phyloP scores from a whole-genome alignment of 495 filamentous ascomycete genomes.

The Viridothelium virens region DNA sequence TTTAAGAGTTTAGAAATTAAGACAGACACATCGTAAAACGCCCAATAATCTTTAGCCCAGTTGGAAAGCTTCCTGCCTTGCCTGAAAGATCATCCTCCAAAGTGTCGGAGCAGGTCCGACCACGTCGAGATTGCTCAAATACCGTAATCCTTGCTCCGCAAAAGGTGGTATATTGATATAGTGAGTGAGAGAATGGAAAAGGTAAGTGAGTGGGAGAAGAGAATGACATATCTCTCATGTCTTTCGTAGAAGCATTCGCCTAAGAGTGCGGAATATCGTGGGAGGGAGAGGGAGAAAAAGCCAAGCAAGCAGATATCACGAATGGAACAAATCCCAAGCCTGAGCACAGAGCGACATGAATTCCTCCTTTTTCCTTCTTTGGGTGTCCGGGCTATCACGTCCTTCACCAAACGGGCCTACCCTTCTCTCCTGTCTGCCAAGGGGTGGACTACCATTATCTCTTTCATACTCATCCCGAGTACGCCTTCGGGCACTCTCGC shows the following conservation, averaged over 20 bases:
- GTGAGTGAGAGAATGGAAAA: background rate
- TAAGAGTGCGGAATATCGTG: background rate
- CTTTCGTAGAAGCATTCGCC: background rate
- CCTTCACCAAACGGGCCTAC: slow-evolving; percentile 68
- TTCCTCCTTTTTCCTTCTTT: slow-evolving; percentile 85
- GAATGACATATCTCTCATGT: background rate
- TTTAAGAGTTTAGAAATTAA: slow-evolving; percentile 8
- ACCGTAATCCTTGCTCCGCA: background rate
- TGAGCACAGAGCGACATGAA: slow-evolving; percentile 78
- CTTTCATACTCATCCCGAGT: slow-evolving; percentile 83
- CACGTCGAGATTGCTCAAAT: background rate
- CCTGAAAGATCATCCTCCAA: background rate
- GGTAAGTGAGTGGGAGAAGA: background rate
- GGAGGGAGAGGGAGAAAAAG: background rate
- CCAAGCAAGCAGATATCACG: slow-evolving; percentile 38
- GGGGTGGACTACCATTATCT: slow-evolving; percentile 65
- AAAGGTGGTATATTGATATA: slow-evolving; percentile 7
- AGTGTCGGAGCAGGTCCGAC: background rate
- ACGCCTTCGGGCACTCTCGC: slow-evolving; percentile 36
- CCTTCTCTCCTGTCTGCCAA: slow-evolving; percentile 41
- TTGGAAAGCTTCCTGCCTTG: background rate
- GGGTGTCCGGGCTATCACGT: slow-evolving; percentile 74
- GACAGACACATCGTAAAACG: slow-evolving; percentile 8
- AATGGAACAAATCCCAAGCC: slow-evolving; percentile 97
- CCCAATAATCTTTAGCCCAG: background rate